Percentiles rank a stretch among this genome's conserved stretches.
Evolutionary conservation across 345 rosid species (phyloP).

Genomic region (Heritiera littoralis): DNA sequence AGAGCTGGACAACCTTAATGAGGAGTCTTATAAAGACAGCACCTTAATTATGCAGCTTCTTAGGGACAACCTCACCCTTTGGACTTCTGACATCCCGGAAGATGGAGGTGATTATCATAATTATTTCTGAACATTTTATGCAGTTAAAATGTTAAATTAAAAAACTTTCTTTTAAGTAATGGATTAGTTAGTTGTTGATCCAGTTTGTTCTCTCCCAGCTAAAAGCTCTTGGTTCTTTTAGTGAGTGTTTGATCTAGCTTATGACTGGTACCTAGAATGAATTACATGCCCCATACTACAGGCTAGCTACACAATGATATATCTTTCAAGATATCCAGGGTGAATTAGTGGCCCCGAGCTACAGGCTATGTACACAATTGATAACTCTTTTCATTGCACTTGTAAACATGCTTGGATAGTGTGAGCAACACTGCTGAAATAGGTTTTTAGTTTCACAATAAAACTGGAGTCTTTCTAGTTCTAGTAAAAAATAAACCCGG

Average conservation of each 20-base stretch:
- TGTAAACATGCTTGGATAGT: background rate
- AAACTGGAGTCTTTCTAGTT: background rate
- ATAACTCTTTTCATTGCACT: background rate
- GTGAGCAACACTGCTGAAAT: background rate
- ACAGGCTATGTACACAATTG: background rate
- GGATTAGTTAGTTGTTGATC: background rate
- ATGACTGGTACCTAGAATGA: background rate
- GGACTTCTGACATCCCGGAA: conserved; percentile 74
- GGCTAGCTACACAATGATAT: background rate
- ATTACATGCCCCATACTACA: background rate
- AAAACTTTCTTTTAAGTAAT: background rate
- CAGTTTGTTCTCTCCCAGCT: background rate
- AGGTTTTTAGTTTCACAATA: background rate
- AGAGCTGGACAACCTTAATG: conserved; percentile 60
- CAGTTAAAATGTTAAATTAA: background rate
- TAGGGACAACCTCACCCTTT: conserved; percentile 73
- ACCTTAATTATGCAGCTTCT: conserved; percentile 73
- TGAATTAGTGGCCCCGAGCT: background rate
- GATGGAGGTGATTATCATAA: conserved; percentile 49
- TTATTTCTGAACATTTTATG: background rate
- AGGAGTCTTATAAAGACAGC: conserved; percentile 75
- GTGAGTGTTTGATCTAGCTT: background rate
- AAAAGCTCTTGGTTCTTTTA: background rate
- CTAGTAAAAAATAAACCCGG: background rate
- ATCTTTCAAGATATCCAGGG: background rate